Conservation (phyloP, 2,329 filamentous ascomycete genomes). For the Blastomyces percursus region DNA sequence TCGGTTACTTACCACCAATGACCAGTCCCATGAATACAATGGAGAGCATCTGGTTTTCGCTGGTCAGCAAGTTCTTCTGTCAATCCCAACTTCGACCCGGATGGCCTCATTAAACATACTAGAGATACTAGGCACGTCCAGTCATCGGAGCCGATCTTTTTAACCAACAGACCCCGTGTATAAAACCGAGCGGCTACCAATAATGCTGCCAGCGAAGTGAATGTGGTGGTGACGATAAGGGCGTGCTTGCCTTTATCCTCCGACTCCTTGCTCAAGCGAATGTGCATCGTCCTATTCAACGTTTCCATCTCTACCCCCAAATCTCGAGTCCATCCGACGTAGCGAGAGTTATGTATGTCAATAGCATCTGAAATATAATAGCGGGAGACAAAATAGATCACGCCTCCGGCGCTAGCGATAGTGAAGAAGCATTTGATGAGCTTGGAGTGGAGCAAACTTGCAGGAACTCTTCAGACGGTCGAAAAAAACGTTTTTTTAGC, state of each 20-base stretch:
- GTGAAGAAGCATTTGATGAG: not conserved
- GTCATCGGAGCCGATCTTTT: slow-evolving; percentile 28
- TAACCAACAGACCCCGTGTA: slow-evolving; percentile 26
- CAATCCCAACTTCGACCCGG: not conserved
- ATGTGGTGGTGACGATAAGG: slow-evolving; percentile 12
- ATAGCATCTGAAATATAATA: not conserved
- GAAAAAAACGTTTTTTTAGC: not conserved
- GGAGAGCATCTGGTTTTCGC: slow-evolving; percentile 18
- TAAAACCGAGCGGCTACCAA: slow-evolving; percentile 33
- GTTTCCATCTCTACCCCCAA: not conserved
- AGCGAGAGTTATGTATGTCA: not conserved
- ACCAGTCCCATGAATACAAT: slow-evolving; percentile 24
- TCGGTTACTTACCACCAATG: slow-evolving; percentile 19
- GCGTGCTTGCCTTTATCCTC: not conserved
- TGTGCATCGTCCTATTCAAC: not conserved
- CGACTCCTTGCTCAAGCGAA: not conserved
- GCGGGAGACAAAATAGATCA: not conserved
- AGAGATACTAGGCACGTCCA: slow-evolving; percentile 26
- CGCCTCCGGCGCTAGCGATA: not conserved
- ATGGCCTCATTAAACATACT: slow-evolving; percentile 14
- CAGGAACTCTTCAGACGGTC: not conserved
- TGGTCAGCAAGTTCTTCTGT: not conserved
- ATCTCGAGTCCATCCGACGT: not conserved
- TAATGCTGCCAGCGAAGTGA: slow-evolving; percentile 23
- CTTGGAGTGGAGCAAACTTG: not conserved